Base-by-base conservation (phyloP, 2,329 filamentous ascomycete species). In the Westerdykella ornata region DNA sequence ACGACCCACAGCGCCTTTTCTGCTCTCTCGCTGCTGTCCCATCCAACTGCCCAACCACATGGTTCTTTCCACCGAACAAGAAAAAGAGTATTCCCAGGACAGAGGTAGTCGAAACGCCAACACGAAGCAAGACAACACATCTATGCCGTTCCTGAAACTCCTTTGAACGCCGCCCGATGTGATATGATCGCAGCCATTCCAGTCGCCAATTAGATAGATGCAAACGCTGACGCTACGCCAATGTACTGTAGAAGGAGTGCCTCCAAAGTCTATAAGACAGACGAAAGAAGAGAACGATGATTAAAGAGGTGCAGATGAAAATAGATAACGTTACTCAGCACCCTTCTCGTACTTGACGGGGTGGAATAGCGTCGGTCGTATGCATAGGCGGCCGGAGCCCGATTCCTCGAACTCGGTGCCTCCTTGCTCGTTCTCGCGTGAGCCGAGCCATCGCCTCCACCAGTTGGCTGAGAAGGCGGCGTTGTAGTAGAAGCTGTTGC, bases 401-500 rank as follows among this genome's bases (percentile, higher is more conserved):
- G 57, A 59, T 43, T 68, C 59, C 56, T 74, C 72, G 37, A 58
- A 63, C 38, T 63, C 39, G 54, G 66, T 46, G 53, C 68, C 55
- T 38, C 62, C 64, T 47, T 65, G 57, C 4, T 70, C 69, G 28
- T 72, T 70, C 49, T 74, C 72, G 36, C 57, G 52, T 18, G 70
- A 68, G 40, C 72, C 72, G 12, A 74, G 62, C 71, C 72, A 74
- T 47, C 72, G 53, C 46, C 71, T 58, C 71, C 71, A 74, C 37
- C 72, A 63, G 37, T 68, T 66, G 9, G 69, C 68, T 3, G 64
- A 66, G 47, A 74, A 74, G 15, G 63, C 69, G 13, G 67, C 65
- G 48, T 74, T 73, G 60, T 73, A 74, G 62, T 74, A 74, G 52
- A 73, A 74, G 48, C 63, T 69, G 55, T 66, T 70, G 41, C 71